Percentiles rank a stretch among this genome's conserved stretches.
Evolutionary conservation across 257 asterid genomes (phyloP).

Genomic region (Mentha longifolia): DNA sequence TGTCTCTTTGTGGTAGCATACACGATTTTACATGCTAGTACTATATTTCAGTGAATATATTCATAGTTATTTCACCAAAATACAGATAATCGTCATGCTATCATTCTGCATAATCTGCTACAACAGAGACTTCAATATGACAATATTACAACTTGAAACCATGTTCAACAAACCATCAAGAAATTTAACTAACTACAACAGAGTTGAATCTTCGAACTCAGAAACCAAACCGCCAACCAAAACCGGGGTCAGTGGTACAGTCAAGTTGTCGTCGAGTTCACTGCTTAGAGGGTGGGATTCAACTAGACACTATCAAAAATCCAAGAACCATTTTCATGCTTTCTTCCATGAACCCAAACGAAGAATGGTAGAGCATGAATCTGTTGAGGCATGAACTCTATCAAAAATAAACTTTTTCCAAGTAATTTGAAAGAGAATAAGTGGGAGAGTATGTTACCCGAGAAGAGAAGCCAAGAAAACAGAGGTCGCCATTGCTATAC

Average conservation of each 20-base stretch:
- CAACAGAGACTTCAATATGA: background rate
- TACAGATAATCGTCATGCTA: background rate
- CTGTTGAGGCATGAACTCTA: too few species aligned
- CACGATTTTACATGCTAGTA: too few species aligned
- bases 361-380: too few species aligned
- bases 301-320: constrained; percentile 68
- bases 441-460: too few species aligned
- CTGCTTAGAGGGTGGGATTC: constrained; percentile 94
- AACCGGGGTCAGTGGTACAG: constrained; percentile 74
- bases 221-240: constrained; percentile 63
- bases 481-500: too few species aligned
- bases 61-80: background rate
- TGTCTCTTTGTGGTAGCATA: too few species aligned
- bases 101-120: background rate
- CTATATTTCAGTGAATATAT: background rate
- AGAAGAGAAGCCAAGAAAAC: too few species aligned
- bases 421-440: too few species aligned
- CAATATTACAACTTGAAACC: constrained; percentile 25
- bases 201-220: constrained; percentile 39
- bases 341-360: too few species aligned
- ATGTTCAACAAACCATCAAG: background rate
- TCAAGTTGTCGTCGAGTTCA: constrained; percentile 82
- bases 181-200: background rate
- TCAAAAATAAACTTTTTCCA: too few species aligned
- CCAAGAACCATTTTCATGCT: too few species aligned